Evolutionary conservation across 345 rosid genomes (phyloP), one percentile per base, ranked within the genome.

Genomic region (Mallotus nudiflorus): DNA sequence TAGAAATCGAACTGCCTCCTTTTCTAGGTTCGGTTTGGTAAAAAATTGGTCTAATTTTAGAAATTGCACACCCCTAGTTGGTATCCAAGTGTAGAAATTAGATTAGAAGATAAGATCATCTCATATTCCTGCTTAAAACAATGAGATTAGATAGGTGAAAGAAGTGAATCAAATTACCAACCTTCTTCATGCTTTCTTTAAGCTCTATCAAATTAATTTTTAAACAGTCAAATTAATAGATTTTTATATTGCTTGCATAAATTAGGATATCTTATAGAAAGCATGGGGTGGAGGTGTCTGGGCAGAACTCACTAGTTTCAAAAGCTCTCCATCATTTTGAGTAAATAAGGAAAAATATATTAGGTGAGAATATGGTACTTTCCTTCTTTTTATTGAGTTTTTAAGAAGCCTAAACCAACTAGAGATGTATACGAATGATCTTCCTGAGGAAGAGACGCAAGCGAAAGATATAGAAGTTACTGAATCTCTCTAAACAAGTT

Each of bases 301-400:
- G 98, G 75, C 88, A 91, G 84, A 94, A 90, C 82, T 81, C 85
- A 0, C 71, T 84, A 0, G 80, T 61, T 12, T 42, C 81, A 0
- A 78, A 77, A 70, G 80, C 77, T 52, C 76, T 80, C 61, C 86
- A 76, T 61, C 87, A 87, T 54, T 85, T 91, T 33, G 84, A 87
- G 78, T 88, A 82, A 85, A 86, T 94, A 33, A 84, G 65, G 82
- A 87, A 88, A 75, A 86, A 80, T 29, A 53, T 87, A 42, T 72
- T 59, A 6, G 83, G 81, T 39, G 87, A 65, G 25, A 73, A 73
- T 54, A 69, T 20, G 5, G 60, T 87, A 91, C 80, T 91, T 94
- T 46, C 95, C 91, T 31, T 77, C 80, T n/a, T 7, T 94, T 94
- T 77, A 86, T 93, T 3, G 74, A 80, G 63, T 90, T 94, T 71